Conservation (phyloP, 129 eudicot species). For the Tagetes patula region DNA sequence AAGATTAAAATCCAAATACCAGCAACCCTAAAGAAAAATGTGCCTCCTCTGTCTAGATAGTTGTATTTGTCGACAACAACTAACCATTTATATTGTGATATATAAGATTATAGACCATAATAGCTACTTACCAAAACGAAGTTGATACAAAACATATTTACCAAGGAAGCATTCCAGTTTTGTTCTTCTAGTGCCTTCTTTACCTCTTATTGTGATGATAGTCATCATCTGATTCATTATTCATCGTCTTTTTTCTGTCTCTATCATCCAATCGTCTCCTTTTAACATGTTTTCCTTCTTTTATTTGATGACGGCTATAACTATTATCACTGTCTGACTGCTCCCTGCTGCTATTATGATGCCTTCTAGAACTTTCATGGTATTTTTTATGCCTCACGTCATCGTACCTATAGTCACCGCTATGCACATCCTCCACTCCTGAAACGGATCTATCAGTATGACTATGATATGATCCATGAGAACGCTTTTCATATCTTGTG, state of each 20-base stretch:
- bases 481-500: constrained; percentile 44
- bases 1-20: constrained; percentile 48
- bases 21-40: constrained; percentile 35
- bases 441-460: constrained; percentile 58
- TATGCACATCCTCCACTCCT: constrained; percentile 43
- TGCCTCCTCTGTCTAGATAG: constrained; percentile 25
- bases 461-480: constrained; percentile 38
- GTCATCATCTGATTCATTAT: constrained; percentile 41
- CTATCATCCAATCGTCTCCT: constrained; percentile 41
- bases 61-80: constrained; percentile 29
- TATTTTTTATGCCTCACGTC: constrained; percentile 43
- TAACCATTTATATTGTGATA: constrained; percentile 24
- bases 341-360: constrained; percentile 41
- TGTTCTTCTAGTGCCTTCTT: constrained; percentile 46
- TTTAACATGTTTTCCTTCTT: constrained; percentile 38
- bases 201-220: constrained; percentile 47
- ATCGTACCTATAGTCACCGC: constrained; percentile 39
- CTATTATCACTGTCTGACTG: constrained; percentile 51
- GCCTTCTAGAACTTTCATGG: constrained; percentile 43
- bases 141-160: constrained; percentile 59
- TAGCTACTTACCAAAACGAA: constrained; percentile 38
- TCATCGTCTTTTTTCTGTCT: constrained; percentile 33
- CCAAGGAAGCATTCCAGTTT: constrained; percentile 45
- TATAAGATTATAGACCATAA: constrained; percentile 30
- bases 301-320: constrained; percentile 35